phyloP scores from a whole-genome alignment of 2,329 filamentous ascomycete species.

The Xylaria sp. region DNA sequence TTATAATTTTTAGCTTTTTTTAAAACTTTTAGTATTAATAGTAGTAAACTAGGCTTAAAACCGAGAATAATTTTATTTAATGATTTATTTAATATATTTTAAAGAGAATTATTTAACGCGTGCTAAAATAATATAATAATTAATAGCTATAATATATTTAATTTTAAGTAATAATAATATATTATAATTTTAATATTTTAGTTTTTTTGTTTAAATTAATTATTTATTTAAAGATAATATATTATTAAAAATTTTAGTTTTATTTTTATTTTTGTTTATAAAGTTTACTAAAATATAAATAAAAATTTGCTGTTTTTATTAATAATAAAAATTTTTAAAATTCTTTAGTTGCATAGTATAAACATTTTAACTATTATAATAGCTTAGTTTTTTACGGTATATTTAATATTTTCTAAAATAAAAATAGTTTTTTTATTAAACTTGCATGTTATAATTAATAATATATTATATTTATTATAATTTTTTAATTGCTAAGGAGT shows the following conservation, averaged over 20 bases:
- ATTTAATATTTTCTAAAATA: not conserved
- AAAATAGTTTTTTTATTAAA: slow-evolving; percentile 1
- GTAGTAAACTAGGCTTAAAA: not conserved
- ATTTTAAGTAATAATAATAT: not conserved
- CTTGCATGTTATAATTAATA: not conserved
- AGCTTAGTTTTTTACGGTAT: not conserved
- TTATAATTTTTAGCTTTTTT: not conserved
- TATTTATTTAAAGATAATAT: not conserved
- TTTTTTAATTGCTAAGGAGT: not conserved
- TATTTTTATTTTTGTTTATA: too few species aligned
- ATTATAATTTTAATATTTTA: not conserved
- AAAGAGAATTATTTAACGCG: not conserved
- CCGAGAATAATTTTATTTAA: not conserved
- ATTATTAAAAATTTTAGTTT: not conserved
- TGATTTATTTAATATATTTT: not conserved
- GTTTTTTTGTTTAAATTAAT: not conserved
- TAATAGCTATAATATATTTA: not conserved
- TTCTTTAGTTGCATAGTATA: not conserved
- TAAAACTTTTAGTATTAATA: not conserved
- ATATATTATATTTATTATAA: slow-evolving; percentile 2
- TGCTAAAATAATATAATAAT: not conserved
- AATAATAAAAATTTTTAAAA: not conserved
- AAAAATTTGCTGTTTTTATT: not conserved
- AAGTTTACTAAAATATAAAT: too few species aligned
- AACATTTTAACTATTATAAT: not conserved